Evolutionary conservation across 2,329 filamentous ascomycete genomes (phyloP).

Genomic region (Macroventuria anomochaeta): DNA sequence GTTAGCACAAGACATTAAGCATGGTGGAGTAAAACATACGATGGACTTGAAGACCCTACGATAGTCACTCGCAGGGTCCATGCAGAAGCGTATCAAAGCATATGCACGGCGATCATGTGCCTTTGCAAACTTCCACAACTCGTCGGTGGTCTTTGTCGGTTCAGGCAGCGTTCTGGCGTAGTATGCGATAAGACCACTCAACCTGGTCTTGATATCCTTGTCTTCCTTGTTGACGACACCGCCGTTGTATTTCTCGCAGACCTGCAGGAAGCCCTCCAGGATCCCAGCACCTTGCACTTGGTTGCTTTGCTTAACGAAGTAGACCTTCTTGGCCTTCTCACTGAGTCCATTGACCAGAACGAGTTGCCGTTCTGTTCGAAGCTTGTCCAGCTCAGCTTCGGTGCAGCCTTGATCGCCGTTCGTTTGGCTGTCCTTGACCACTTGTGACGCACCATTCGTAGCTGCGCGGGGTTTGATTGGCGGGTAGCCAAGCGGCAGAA

Average conservation of each 20-base stretch:
- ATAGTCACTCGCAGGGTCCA: conserved; percentile 86
- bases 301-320: conserved; percentile 82
- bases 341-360: conserved; percentile 82
- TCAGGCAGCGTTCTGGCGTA: conserved; percentile 80
- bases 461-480: conserved; percentile 65
- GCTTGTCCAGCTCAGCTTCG: conserved; percentile 70
- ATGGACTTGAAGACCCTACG: conserved; percentile 88
- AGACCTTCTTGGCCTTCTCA: conserved; percentile 78
- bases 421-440: conserved; percentile 63
- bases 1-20: conserved; percentile 15
- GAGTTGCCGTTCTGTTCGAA: conserved; percentile 83
- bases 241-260: conserved; percentile 90
- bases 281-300: conserved; percentile 77
- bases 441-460: conserved; percentile 64
- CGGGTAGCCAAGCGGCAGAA: conserved; percentile 90
- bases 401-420: conserved; percentile 53
- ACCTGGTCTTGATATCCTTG: conserved; percentile 70
- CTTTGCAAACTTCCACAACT: conserved; percentile 90
- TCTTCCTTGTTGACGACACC: conserved; percentile 77
- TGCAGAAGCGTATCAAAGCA: conserved; percentile 85
- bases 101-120: conserved; percentile 89
- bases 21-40: conserved; percentile 24
- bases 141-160: conserved; percentile 70
- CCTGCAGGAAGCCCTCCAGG: conserved; percentile 75
- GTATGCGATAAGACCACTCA: conserved; percentile 76